These are phyloP conservation scores for Adansonia madagascariensis DNA, from an alignment of 441 rosid species.

Conservation along the genomic window DNA sequence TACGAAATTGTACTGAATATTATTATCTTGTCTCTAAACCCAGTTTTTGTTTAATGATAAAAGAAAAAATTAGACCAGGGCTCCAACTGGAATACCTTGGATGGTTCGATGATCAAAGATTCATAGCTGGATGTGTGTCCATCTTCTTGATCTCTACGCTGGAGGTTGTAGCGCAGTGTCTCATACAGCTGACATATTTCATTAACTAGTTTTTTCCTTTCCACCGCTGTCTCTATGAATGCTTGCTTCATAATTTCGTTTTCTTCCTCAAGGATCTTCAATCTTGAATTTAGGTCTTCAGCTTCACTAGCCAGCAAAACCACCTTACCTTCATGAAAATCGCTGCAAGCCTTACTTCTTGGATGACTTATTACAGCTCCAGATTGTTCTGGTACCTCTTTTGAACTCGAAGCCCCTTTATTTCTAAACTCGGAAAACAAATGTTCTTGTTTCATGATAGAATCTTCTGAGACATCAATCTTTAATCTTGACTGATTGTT, in stretches of 20 bases:
- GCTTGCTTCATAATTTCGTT: constrained; percentile 16
- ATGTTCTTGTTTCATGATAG: not conserved
- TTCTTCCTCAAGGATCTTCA: constrained; percentile 30
- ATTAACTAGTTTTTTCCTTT: constrained; percentile 18
- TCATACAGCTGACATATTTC: constrained; percentile 19
- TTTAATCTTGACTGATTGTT: not conserved
- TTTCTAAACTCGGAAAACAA: not conserved
- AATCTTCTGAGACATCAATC: not conserved
- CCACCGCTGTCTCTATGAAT: constrained; percentile 5
- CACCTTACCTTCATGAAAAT: not conserved
- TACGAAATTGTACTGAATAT: not conserved
- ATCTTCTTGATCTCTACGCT: not conserved
- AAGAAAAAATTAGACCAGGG: not conserved
- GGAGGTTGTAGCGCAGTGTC: not conserved
- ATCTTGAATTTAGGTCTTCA: not conserved
- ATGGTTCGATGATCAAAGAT: constrained; percentile 9
- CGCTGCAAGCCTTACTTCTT: not conserved
- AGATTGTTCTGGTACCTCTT: not conserved
- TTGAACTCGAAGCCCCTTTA: constrained; percentile 15
- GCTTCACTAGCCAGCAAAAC: constrained; percentile 17
- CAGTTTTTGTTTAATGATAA: not conserved
- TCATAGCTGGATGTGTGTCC: not conserved
- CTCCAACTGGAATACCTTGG: not conserved
- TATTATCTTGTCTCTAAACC: not conserved
- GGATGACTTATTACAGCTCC: constrained; percentile 1